These are phyloP conservation scores for Oehlia diaphana DNA, from an alignment of 192 early-diverging fungal species.

Conservation along the genomic window DNA sequence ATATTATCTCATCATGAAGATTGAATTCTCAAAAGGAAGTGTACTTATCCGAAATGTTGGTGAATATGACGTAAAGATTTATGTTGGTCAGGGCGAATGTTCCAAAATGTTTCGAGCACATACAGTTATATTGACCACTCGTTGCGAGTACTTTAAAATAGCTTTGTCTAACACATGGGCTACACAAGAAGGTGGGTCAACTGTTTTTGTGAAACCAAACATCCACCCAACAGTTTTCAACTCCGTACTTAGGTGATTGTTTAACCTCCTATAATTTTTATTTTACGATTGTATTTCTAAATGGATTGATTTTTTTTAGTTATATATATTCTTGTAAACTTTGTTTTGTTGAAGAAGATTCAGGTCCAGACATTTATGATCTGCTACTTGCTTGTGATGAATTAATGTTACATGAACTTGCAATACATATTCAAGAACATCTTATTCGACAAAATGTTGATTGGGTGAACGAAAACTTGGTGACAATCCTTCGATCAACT, in stretches of 20 bases:
- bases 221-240: neutral
- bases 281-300: neutral
- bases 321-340: slow-evolving; percentile 3
- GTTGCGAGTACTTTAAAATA: neutral
- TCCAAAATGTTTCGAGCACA: slow-evolving; percentile 4
- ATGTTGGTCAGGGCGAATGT: neutral
- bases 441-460: neutral
- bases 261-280: neutral
- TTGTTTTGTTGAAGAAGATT: neutral
- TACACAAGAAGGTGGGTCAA: neutral
- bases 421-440: neutral
- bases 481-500: neutral
- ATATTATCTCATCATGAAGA: neutral
- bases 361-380: neutral
- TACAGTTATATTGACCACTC: neutral
- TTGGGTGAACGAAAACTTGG: slow-evolving; percentile 3
- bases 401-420: neutral
- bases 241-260: neutral
- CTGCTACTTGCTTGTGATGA: neutral
- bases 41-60: neutral
- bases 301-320: neutral
- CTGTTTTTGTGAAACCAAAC: neutral
- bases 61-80: neutral
- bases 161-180: slow-evolving; percentile 15
- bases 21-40: neutral